These are phyloP conservation scores for Stemphylium vesicarium DNA, from an alignment of 2,329 filamentous ascomycete genomes.

Conservation along the genomic window DNA sequence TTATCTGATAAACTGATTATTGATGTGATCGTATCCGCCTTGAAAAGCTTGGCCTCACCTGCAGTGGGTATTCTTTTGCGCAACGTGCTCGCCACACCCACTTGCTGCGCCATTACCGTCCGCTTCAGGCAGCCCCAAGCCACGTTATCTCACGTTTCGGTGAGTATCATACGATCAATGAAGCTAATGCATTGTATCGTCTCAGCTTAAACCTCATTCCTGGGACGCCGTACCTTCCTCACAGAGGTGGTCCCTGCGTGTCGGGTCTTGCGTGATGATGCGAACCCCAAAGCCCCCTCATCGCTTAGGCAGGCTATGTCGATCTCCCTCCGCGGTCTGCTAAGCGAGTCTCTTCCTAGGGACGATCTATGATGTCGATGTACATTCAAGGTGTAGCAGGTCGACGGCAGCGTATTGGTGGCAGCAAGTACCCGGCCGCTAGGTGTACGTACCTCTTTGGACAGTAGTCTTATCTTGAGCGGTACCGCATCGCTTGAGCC, in stretches of 20 bases:
- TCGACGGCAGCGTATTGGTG: background rate
- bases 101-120: background rate
- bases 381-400: background rate
- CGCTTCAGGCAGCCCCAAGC: background rate
- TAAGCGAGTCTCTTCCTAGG: background rate
- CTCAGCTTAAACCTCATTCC: background rate
- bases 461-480: background rate
- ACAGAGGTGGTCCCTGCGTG: background rate
- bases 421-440: background rate
- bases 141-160: background rate
- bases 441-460: background rate
- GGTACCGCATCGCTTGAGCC: background rate
- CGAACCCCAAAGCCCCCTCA: background rate
- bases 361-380: background rate
- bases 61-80: background rate
- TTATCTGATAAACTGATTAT: background rate
- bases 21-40: background rate
- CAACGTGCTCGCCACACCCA: background rate
- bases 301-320: constrained; percentile 1
- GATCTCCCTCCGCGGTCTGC: background rate
- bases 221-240: background rate
- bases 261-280: constrained; percentile 1
- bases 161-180: background rate
- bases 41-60: background rate
- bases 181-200: background rate